Evolutionary conservation across 108 stramenopile genomes (phyloP).

Genomic region (Pseudonitzschia multiseries): DNA sequence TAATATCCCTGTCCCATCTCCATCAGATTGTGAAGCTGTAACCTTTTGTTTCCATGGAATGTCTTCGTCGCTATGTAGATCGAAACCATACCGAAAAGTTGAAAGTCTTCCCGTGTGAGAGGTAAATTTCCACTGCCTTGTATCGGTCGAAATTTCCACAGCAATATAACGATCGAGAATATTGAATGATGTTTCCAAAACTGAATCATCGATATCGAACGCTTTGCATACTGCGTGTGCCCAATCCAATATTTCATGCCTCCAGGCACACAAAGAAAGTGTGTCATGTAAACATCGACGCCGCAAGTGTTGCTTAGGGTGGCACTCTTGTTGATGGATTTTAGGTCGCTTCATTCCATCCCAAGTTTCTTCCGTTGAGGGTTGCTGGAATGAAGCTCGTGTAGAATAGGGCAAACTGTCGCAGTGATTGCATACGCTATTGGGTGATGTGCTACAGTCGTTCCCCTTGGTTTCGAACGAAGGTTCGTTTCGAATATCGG

Average conservation of each 20-base stretch:
- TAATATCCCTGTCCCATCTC: conserved; percentile 63
- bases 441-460: background rate
- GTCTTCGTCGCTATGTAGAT: conserved; percentile 71
- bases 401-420: background rate
- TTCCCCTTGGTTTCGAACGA: background rate
- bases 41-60: background rate
- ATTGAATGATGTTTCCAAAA: conserved; percentile 59
- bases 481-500: conserved; percentile 17
- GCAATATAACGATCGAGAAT: conserved; percentile 64
- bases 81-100: conserved; percentile 71
- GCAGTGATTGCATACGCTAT: conserved; percentile 1
- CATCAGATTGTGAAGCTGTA: conserved; percentile 21
- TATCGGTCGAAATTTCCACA: conserved; percentile 3
- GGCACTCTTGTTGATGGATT: no score
- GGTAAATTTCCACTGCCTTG: conserved; percentile 24
- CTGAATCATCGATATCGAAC: conserved; percentile 24
- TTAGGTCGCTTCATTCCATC: no score
- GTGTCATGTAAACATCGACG: background rate
- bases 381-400: background rate
- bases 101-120: conserved; percentile 60
- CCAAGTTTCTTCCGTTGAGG: background rate
- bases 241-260: conserved; percentile 46
- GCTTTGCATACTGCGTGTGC: conserved; percentile 19
- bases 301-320: no score
- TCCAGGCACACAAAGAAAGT: conserved; percentile 23